Conservation (phyloP, 306 rosid species). For the Begonia loranthoides region DNA sequence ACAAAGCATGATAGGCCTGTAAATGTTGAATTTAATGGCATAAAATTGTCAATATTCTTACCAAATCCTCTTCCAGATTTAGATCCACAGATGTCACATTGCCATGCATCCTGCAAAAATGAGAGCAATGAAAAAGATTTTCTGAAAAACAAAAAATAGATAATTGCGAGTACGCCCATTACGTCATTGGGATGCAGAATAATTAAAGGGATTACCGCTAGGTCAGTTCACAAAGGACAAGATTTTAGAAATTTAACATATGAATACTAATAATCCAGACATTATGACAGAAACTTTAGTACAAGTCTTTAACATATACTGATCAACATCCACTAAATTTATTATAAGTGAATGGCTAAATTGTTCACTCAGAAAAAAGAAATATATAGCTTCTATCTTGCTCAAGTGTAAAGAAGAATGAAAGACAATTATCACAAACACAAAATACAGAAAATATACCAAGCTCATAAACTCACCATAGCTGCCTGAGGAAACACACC, state of each 20-base stretch:
- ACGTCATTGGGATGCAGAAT: no score
- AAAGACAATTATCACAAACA: not conserved
- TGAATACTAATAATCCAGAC: not conserved
- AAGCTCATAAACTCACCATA: conserved; percentile 35
- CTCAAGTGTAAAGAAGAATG: not conserved
- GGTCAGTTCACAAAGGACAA: no score
- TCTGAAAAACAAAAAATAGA: not conserved
- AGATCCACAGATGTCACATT: conserved; percentile 79
- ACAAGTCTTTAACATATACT: not conserved
- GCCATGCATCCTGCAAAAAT: conserved; percentile 77
- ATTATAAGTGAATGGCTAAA: not conserved
- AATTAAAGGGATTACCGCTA: no score
- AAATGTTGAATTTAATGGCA: not conserved
- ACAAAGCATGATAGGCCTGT: not conserved
- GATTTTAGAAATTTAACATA: no score
- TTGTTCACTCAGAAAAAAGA: no score
- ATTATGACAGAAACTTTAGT: not conserved
- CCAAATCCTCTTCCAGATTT: conserved; percentile 99
- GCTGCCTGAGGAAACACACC: conserved; percentile 96
- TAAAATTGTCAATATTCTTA: conserved; percentile 18
- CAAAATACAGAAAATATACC: not conserved
- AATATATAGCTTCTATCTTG: not conserved
- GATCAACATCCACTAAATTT: not conserved
- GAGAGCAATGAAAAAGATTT: not conserved
- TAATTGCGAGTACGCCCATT: no score